phyloP scores from a whole-genome alignment of 78 protist species.

The Corallochytrium limacisporum region DNA sequence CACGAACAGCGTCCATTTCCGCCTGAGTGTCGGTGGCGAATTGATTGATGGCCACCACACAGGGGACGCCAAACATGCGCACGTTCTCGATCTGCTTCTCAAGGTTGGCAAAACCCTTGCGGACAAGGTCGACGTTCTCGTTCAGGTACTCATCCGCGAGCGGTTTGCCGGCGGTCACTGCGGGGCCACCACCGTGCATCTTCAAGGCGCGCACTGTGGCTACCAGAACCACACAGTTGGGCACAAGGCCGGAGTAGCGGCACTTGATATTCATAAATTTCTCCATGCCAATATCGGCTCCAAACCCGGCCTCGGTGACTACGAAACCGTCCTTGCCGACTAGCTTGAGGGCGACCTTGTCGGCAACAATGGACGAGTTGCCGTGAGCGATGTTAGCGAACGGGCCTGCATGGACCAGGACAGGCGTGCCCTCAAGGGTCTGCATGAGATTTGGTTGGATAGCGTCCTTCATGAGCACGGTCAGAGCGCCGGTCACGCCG shows the following conservation, averaged over 20 bases:
- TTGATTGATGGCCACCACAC: slow-evolving; percentile 75
- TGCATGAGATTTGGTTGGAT: slow-evolving; percentile 95
- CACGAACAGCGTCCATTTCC: slow-evolving; percentile 38
- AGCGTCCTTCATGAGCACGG: slow-evolving; percentile 66
- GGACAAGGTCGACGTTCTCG: slow-evolving; percentile 40
- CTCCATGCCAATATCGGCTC: slow-evolving; percentile 86
- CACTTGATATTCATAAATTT: slow-evolving; percentile 95
- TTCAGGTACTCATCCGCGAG: neutral
- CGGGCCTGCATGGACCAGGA: slow-evolving; percentile 96
- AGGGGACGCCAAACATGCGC: slow-evolving; percentile 72
- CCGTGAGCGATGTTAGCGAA: slow-evolving; percentile 98
- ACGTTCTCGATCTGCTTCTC: neutral
- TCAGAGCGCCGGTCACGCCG: slow-evolving; percentile 78
- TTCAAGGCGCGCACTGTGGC: slow-evolving; percentile 88
- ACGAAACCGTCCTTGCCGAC: slow-evolving; percentile 85
- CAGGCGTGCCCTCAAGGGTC: slow-evolving; percentile 74
- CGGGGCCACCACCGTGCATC: slow-evolving; percentile 86
- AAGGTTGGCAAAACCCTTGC: slow-evolving; percentile 49
- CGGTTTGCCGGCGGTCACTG: slow-evolving; percentile 47
- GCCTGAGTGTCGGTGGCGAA: slow-evolving; percentile 54
- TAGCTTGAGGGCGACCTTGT: slow-evolving; percentile 70
- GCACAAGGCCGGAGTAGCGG: slow-evolving; percentile 43
- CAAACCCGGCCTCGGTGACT: slow-evolving; percentile 91
- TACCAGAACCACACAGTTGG: slow-evolving; percentile 76
- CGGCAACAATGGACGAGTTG: slow-evolving; percentile 85